Evolutionary conservation across 768 basidiomycete species (phyloP), one percentile per base, ranked within the genome.

Genomic region (Cystofilobasidium bisporidii): DNA sequence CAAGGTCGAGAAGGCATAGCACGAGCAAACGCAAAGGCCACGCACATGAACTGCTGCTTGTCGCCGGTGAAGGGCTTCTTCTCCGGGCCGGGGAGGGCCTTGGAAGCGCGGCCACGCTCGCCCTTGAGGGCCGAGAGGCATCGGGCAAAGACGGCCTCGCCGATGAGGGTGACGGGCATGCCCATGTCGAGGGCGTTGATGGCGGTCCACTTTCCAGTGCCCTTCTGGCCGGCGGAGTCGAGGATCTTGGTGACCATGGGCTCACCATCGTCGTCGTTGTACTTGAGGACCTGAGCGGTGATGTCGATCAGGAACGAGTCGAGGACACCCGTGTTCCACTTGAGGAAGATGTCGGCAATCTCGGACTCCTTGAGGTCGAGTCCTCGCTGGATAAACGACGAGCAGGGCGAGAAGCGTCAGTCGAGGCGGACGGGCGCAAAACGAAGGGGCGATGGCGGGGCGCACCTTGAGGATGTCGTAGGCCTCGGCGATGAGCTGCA

Each of bases 151-250:
- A 99, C 96, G 71, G 96, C 96, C 81, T 99, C 96, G 67, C 96
- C 96, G 75, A 99, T 98, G 74, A 99, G 84, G 69, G 96, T 99
- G 76, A 99, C 94, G 90, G 76, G 72, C 72, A 74, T 79, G 74
- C 80, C 77, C 72, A 92, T 72, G 89, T 99, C 96, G 72, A 99
- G 85, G 69, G 96, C 96, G 73, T 81, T 78, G 74, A 97, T 88
- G 66, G 96, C 96, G 65, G 96, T 99, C 96, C 96, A 99, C 80
- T 99, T 99, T 67, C 96, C 92, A 71, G 96, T 99, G 76, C 96
- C 96, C 81, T 99, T 99, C 79, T 99, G 96, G 45, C 94, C 94
- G 69, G 96, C 96, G 75, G 88, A 78, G 79, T 99, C 96, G 72
- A 96, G 83, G 74, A 99, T 94, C 81, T 98, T 99, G 73, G 81